Conservation (phyloP, 2,329 filamentous ascomycete genomes). For the Sclerotinia spermophila region DNA sequence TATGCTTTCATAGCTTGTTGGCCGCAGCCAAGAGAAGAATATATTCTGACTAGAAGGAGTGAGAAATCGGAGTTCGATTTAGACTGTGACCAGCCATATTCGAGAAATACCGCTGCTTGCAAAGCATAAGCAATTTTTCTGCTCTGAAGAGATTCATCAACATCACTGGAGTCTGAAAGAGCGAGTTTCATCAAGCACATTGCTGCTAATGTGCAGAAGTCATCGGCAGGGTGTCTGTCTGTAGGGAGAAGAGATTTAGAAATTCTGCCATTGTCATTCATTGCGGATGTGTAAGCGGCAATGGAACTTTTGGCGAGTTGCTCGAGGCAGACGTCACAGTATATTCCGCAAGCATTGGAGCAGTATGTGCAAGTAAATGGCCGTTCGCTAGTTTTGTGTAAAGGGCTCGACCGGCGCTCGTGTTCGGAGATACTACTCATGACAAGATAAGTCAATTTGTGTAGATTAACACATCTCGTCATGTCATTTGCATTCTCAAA, state of each 20-base stretch:
- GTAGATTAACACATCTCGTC: constrained; percentile 29
- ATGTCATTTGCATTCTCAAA: constrained; percentile 22
- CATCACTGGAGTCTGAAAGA: constrained; percentile 6
- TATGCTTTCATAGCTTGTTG: constrained; percentile 40
- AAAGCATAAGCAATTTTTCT: constrained; percentile 28
- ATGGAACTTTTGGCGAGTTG: constrained; percentile 25
- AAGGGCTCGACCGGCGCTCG: constrained; percentile 22
- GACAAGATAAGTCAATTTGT: constrained; percentile 34
- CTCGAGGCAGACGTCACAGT: constrained; percentile 27
- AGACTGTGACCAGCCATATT: constrained; percentile 36
- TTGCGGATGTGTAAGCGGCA: constrained; percentile 28
- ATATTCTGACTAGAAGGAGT: constrained; percentile 39
- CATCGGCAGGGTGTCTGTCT: constrained; percentile 38
- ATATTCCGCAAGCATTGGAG: constrained; percentile 22
- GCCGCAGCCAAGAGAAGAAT: constrained; percentile 39
- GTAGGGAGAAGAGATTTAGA: constrained; percentile 34
- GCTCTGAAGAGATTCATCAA: constrained; percentile 20
- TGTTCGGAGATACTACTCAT: constrained; percentile 30
- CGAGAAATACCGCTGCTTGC: constrained; percentile 36
- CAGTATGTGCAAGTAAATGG: constrained; percentile 27
- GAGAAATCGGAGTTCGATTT: constrained; percentile 41
- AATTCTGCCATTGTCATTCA: constrained; percentile 28
- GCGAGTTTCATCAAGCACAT: constrained; percentile 36
- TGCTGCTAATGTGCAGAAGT: constrained; percentile 34
- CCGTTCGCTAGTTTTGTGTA: constrained; percentile 8